Percentiles rank a stretch among this genome's conserved stretches.
These are phyloP conservation scores for Coemansia reversa DNA, from an alignment of 192 early-diverging fungal genomes.

Conservation along the genomic window DNA sequence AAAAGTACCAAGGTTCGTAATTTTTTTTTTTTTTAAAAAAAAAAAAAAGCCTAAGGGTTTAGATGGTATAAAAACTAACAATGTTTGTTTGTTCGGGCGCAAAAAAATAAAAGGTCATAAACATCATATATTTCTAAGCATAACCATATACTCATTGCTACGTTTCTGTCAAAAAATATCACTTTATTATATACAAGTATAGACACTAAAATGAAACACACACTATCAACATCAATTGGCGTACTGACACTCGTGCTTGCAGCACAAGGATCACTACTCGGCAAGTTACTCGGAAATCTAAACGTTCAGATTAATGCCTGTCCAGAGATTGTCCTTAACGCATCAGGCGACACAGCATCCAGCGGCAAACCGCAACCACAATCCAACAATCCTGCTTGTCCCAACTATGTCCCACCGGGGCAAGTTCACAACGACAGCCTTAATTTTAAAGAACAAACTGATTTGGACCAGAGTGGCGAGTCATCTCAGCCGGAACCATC, in stretches of 20 bases:
- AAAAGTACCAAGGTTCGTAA: not conserved
- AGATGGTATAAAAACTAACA: not conserved
- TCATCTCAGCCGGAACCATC: too few relatives aligned
- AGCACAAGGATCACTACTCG: conserved; percentile 29
- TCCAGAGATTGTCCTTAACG: conserved; percentile 15
- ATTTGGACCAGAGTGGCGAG: too few relatives aligned
- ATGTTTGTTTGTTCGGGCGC: conserved; percentile 1
- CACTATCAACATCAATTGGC: conserved; percentile 13
- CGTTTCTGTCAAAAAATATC: too few relatives aligned
- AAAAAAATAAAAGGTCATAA: too few relatives aligned
- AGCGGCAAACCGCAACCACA: conserved; percentile 16
- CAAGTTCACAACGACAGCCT: not conserved
- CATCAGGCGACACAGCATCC: not conserved
- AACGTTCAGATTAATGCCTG: conserved; percentile 32
- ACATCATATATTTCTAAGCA: too few relatives aligned
- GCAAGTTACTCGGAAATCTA: conserved; percentile 27
- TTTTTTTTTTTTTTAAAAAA: not conserved
- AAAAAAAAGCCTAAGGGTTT: not conserved
- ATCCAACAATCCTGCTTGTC: conserved; percentile 39
- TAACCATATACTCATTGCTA: too few relatives aligned
- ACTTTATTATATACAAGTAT: not conserved
- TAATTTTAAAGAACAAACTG: too few relatives aligned
- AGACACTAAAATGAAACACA: conserved; percentile 14
- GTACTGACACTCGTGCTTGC: conserved; percentile 2
- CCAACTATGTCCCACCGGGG: conserved; percentile 38